Percentiles rank a stretch among this genome's conserved stretches.
These are phyloP conservation scores for Termitomyces sp. DNA, from an alignment of 768 basidiomycete genomes.

Conservation along the genomic window DNA sequence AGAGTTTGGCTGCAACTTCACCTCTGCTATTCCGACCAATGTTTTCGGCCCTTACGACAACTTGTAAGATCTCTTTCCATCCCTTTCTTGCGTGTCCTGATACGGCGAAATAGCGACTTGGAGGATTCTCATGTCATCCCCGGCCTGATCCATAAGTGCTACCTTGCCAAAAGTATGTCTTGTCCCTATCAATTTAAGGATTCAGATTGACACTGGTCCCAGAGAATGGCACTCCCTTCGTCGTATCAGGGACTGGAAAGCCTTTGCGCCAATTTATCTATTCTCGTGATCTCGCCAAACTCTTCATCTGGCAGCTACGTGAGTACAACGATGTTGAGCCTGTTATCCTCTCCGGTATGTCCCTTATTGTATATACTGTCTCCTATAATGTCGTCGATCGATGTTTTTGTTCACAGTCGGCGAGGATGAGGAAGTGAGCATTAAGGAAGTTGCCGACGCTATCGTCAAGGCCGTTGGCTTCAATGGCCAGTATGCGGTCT, in stretches of 20 bases:
- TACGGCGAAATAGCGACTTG: conserved; percentile 56
- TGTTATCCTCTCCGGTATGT: conserved; percentile 79
- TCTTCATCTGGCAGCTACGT: conserved; percentile 89
- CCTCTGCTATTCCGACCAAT: conserved; percentile 95
- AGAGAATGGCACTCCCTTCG: conserved; percentile 82
- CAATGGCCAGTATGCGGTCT: conserved; percentile 67
- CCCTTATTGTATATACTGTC: background rate
- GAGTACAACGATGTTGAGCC: conserved; percentile 93
- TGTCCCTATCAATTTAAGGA: background rate
- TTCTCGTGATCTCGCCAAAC: conserved; percentile 90
- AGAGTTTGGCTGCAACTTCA: conserved; percentile 92
- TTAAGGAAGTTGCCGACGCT: conserved; percentile 86
- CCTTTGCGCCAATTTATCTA: conserved; percentile 98
- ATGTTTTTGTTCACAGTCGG: conserved; percentile 48
- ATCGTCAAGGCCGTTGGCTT: conserved; percentile 83
- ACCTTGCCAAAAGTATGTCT: conserved; percentile 76
- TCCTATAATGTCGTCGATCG: background rate
- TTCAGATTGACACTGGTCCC: conserved; percentile 1
- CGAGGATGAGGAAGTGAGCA: conserved; percentile 92
- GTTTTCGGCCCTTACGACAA: conserved; percentile 96
- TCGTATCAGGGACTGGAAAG: conserved; percentile 85
- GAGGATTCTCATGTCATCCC: conserved; percentile 94
- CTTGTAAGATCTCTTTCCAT: conserved; percentile 47
- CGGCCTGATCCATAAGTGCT: conserved; percentile 89
- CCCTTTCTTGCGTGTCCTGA: background rate